phyloP scores from a whole-genome alignment of 176 grass and related monocot genomes.

The Calamus simplicifolius region DNA sequence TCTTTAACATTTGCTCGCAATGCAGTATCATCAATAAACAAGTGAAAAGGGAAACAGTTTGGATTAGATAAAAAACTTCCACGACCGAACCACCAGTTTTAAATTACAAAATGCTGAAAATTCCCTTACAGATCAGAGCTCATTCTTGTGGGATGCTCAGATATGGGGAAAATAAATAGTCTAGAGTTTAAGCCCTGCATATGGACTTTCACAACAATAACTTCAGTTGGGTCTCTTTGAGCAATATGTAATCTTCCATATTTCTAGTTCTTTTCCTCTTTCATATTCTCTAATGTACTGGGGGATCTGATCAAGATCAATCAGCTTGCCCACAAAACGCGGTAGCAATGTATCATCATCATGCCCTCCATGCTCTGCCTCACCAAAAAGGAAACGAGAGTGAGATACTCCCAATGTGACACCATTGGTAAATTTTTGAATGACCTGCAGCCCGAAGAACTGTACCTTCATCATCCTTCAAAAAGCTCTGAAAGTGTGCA shows the following conservation, averaged over 20 bases:
- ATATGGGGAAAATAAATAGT: too few species aligned
- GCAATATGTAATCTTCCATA: constrained; percentile 51
- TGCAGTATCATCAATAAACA: too few species aligned
- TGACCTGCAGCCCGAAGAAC: neutral
- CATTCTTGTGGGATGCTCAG: too few species aligned
- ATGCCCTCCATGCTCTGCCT: constrained; percentile 12
- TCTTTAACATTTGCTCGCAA: too few species aligned
- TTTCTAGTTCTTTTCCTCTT: constrained; percentile 60
- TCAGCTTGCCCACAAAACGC: constrained; percentile 38
- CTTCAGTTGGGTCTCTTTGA: neutral
- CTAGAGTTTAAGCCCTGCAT: too few species aligned
- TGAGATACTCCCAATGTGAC: neutral
- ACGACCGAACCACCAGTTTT: too few species aligned
- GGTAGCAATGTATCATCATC: neutral
- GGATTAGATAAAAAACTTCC: too few species aligned
- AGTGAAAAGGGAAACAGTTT: too few species aligned
- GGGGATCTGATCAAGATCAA: constrained; percentile 45
- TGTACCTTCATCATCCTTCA: constrained; percentile 34
- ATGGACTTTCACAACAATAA: too few species aligned
- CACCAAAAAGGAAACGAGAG: neutral
- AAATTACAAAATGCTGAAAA: too few species aligned
- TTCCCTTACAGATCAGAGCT: too few species aligned
- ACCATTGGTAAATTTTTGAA: neutral
- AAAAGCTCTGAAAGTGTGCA: constrained; percentile 55
- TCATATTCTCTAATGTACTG: constrained; percentile 72